Percentiles rank a stretch among this genome's conserved stretches.
These are phyloP conservation scores for Venturia aucupariae DNA, from an alignment of 2,329 filamentous ascomycete genomes.

Conservation along the genomic window DNA sequence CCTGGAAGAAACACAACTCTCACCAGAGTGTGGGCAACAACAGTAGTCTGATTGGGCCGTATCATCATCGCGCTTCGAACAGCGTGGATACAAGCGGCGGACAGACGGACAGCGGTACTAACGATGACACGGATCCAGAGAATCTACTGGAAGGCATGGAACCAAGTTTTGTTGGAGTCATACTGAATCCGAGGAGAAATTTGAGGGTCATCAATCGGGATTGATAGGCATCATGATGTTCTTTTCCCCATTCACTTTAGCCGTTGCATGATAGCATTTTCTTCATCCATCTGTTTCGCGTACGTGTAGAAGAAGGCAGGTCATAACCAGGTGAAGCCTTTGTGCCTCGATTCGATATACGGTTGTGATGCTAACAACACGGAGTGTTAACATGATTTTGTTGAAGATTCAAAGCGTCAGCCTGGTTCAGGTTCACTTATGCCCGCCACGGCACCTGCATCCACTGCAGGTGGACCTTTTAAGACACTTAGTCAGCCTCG, in stretches of 20 bases:
- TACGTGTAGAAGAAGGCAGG: background rate
- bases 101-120: constrained; percentile 18
- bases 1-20: background rate
- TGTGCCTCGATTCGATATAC: background rate
- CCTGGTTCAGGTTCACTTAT: too few relatives aligned
- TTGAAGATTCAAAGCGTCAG: background rate
- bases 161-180: constrained; percentile 59
- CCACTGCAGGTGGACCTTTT: too few relatives aligned
- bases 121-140: constrained; percentile 43
- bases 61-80: constrained; percentile 6
- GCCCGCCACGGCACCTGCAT: too few relatives aligned
- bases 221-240: constrained; percentile 20
- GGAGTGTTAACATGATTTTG: background rate
- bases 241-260: background rate
- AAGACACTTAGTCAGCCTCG: too few relatives aligned
- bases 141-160: constrained; percentile 54
- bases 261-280: constrained; percentile 11
- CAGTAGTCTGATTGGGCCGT: constrained; percentile 12
- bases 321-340: background rate
- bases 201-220: constrained; percentile 58
- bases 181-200: constrained; percentile 59
- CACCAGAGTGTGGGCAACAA: background rate
- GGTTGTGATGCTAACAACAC: background rate
- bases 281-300: background rate
- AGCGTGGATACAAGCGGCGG: constrained; percentile 19